Conservation (phyloP, 768 basidiomycete genomes). For the Hortiboletus campestris region DNA sequence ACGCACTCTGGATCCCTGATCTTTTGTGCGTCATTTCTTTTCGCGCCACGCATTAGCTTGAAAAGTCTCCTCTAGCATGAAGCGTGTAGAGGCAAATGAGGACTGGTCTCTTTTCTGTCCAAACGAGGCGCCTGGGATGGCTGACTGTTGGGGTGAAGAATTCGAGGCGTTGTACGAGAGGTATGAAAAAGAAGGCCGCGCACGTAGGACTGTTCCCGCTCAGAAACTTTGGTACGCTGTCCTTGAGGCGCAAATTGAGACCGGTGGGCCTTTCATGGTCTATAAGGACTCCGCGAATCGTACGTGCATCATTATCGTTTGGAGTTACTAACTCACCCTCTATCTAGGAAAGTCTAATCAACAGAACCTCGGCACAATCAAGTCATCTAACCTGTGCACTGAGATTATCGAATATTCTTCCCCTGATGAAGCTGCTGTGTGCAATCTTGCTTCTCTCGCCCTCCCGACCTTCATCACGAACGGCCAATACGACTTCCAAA, state of each 20-base stretch:
- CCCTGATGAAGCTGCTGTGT: slow-evolving; percentile 96
- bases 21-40: slow-evolving; percentile 66
- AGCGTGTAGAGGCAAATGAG: slow-evolving; percentile 84
- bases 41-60: not conserved
- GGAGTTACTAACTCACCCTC: not conserved
- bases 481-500: slow-evolving; percentile 89
- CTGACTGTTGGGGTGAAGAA: slow-evolving; percentile 86
- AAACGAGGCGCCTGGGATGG: slow-evolving; percentile 87
- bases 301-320: slow-evolving; percentile 37
- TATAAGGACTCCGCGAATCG: slow-evolving; percentile 97
- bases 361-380: slow-evolving; percentile 97
- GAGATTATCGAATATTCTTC: slow-evolving; percentile 99
- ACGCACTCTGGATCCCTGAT: slow-evolving; percentile 97
- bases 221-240: slow-evolving; percentile 99
- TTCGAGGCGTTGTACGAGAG: slow-evolving; percentile 83
- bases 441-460: slow-evolving; percentile 96
- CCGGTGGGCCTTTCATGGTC: slow-evolving; percentile 98
- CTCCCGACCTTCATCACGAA: slow-evolving; percentile 87
- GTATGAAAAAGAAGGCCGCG: slow-evolving; percentile 89
- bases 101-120: slow-evolving; percentile 99
- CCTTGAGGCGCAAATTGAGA: slow-evolving; percentile 96
- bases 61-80: slow-evolving; percentile 63
- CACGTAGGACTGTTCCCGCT: slow-evolving; percentile 80
- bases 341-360: slow-evolving; percentile 93
- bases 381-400: slow-evolving; percentile 98